phyloP scores from a whole-genome alignment of 495 filamentous ascomycete genomes.

The Hypoxylon cercidicola region DNA sequence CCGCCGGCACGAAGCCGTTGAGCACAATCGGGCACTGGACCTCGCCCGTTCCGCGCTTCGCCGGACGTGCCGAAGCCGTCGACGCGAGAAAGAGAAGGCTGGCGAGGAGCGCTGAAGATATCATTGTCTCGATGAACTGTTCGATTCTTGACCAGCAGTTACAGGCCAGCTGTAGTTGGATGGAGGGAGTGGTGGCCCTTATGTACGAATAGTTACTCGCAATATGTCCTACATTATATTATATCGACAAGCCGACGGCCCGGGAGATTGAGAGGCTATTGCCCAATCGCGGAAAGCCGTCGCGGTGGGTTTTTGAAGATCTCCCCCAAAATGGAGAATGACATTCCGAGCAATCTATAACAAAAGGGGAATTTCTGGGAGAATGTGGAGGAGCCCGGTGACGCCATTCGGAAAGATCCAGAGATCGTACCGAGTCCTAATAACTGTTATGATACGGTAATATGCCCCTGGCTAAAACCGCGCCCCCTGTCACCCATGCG shows the following conservation, averaged over 20 bases:
- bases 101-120: slow-evolving; percentile 36
- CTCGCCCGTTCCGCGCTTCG: slow-evolving; percentile 39
- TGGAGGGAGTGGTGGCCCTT: slow-evolving; percentile 13
- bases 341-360: slow-evolving; percentile 43
- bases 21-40: slow-evolving; percentile 59
- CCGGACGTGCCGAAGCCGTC: slow-evolving; percentile 23
- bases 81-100: slow-evolving; percentile 38
- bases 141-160: neutral
- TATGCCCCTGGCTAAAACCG: slow-evolving; percentile 36
- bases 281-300: neutral
- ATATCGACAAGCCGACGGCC: slow-evolving; percentile 23
- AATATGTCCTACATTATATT: neutral
- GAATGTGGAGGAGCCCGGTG: slow-evolving; percentile 21
- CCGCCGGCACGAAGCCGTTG: slow-evolving; percentile 54
- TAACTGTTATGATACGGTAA: slow-evolving; percentile 6
- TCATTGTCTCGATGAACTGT: slow-evolving; percentile 22
- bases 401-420: slow-evolving; percentile 36
- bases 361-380: slow-evolving; percentile 24
- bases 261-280: slow-evolving; percentile 12
- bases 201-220: slow-evolving; percentile 5
- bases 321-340: slow-evolving; percentile 34
- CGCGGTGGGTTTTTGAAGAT: slow-evolving; percentile 36
- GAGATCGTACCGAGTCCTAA: slow-evolving; percentile 32
- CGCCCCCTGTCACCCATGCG: slow-evolving; percentile 10
- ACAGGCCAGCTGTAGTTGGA: neutral